Conservation (phyloP, 805 yeast species). For the Ascoidea rubescens region DNA sequence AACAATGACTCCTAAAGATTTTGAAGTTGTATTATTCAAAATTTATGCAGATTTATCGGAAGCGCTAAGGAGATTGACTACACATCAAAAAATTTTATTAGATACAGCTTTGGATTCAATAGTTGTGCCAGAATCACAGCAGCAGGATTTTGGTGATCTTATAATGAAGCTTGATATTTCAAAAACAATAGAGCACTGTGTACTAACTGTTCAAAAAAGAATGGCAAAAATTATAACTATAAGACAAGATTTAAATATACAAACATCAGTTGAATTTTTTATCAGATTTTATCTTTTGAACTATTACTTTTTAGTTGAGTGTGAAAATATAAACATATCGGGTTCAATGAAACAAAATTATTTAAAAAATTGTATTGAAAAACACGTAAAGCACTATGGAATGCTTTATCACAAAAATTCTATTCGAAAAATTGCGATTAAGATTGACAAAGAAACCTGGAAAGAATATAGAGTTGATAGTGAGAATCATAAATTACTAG, state of each 20-base stretch:
- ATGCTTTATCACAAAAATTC: constrained; percentile 39
- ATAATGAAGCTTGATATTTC: constrained; percentile 57
- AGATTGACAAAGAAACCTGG: constrained; percentile 68
- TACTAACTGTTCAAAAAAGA: constrained; percentile 60
- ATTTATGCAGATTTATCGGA: constrained; percentile 57
- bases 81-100: constrained; percentile 67
- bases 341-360: constrained; percentile 47
- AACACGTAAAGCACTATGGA: constrained; percentile 49
- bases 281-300: constrained; percentile 51
- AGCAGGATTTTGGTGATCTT: constrained; percentile 16
- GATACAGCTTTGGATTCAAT: constrained; percentile 48
- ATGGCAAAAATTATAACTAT: constrained; percentile 68
- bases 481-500: constrained; percentile 32
- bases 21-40: constrained; percentile 50
- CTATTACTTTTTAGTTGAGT: constrained; percentile 61
- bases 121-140: constrained; percentile 15
- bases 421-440: constrained; percentile 28
- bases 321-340: constrained; percentile 51
- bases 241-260: constrained; percentile 43
- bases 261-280: constrained; percentile 36
- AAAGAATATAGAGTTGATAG: constrained; percentile 47
- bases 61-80: constrained; percentile 55
- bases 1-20: constrained; percentile 58
- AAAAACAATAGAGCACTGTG: constrained; percentile 47
- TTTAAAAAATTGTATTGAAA: constrained; percentile 53